Conservation (phyloP, 345 rosid genomes). For the Sonneratia caseolaris region DNA sequence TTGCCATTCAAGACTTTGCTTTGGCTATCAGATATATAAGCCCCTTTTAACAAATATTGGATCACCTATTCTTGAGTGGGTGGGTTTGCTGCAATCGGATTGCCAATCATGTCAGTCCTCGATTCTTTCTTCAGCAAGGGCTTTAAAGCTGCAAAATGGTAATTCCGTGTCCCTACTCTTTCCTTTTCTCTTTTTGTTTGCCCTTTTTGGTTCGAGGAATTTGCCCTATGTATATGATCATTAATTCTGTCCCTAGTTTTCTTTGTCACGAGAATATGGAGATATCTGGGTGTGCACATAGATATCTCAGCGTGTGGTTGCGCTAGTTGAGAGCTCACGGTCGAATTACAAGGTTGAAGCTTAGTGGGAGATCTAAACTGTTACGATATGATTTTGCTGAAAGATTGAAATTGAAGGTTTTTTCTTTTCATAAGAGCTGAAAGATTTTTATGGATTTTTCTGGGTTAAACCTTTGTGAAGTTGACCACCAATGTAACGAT, state of each 20-base stretch:
- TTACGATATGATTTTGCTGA: neutral
- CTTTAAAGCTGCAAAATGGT: constrained; percentile 90
- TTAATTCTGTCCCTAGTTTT: neutral
- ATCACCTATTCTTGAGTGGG: neutral
- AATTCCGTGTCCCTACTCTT: neutral
- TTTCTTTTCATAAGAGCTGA: neutral
- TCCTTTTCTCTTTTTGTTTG: neutral
- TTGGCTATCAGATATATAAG: neutral
- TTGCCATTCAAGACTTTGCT: neutral
- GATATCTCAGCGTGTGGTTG: neutral
- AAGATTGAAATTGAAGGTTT: neutral
- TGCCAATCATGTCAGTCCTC: constrained; percentile 63
- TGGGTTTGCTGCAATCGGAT: neutral
- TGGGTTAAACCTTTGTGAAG: neutral
- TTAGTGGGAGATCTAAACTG: neutral
- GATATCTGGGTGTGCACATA: neutral
- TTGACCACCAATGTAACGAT: neutral
- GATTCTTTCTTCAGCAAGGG: constrained; percentile 89
- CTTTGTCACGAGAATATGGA: neutral
- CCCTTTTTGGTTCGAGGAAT: neutral
- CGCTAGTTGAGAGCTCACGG: neutral
- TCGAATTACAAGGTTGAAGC: neutral
- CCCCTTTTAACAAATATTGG: neutral
- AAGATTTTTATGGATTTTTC: neutral
- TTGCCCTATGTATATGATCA: neutral